phyloP scores from a whole-genome alignment of 352 stramenopile species.

The Thalassiosira ordinaria region DNA sequence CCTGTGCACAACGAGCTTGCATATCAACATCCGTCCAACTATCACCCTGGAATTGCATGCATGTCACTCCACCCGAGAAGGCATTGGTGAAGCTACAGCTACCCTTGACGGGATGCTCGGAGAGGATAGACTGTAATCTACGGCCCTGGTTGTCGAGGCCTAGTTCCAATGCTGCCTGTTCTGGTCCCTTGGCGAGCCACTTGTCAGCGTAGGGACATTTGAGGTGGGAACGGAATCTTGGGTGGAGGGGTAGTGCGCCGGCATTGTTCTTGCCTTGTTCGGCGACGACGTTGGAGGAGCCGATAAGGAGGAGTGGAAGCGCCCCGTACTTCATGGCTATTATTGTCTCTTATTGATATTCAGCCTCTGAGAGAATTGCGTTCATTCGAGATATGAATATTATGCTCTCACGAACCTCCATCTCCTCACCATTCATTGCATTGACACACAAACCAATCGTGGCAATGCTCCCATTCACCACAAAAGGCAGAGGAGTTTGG shows the following conservation, averaged over 20 bases:
- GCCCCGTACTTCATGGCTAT: too few relatives aligned
- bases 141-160: slow-evolving; percentile 14
- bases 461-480: too few relatives aligned
- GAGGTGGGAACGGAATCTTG: slow-evolving; percentile 41
- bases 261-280: neutral
- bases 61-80: slow-evolving; percentile 24
- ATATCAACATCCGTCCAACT: slow-evolving; percentile 36
- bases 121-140: neutral
- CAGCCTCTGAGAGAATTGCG: too few relatives aligned
- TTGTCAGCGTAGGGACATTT: slow-evolving; percentile 48
- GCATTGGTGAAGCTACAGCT: slow-evolving; percentile 39
- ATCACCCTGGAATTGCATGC: slow-evolving; percentile 39
- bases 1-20: slow-evolving; percentile 22
- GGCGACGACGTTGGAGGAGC: neutral
- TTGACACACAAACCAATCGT: too few relatives aligned
- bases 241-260: slow-evolving; percentile 4
- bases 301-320: neutral
- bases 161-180: slow-evolving; percentile 37
- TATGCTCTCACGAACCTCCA: too few relatives aligned
- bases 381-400: neutral
- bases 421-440: too few relatives aligned
- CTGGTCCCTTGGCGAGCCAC: slow-evolving; percentile 55
- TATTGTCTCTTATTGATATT: too few relatives aligned
- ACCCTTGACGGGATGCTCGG: slow-evolving; percentile 6
- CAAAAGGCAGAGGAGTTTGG: too few relatives aligned